These are phyloP conservation scores for Eucalyptus guilfoylei DNA, from an alignment of 345 rosid species.

Conservation along the genomic window DNA sequence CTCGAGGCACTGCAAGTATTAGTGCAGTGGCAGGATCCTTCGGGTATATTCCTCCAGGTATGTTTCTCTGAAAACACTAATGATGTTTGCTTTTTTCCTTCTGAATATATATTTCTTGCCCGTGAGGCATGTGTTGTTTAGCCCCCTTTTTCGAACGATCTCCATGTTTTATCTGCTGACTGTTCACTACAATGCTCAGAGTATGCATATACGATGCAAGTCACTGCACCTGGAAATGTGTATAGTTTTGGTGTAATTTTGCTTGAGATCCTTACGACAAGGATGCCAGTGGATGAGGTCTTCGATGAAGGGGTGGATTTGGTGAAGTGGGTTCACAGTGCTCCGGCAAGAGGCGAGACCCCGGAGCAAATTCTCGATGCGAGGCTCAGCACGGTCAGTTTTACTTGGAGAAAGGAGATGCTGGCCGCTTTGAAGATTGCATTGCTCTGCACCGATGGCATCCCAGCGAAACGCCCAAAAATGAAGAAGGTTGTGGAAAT, in stretches of 20 bases:
- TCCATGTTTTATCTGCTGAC: neutral
- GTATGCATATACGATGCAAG: slow-evolving; percentile 91
- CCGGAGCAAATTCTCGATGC: slow-evolving; percentile 78
- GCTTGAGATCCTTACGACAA: slow-evolving; percentile 81
- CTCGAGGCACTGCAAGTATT: slow-evolving; percentile 77
- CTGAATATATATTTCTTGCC: neutral
- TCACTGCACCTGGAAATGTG: slow-evolving; percentile 90
- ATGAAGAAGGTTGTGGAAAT: slow-evolving; percentile 89
- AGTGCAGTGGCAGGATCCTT: slow-evolving; percentile 94
- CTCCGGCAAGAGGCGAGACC: slow-evolving; percentile 64
- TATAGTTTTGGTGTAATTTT: slow-evolving; percentile 94
- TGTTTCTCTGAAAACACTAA: neutral
- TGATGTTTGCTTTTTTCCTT: neutral
- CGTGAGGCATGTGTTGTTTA: neutral
- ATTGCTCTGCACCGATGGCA: slow-evolving; percentile 59
- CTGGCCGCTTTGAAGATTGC: slow-evolving; percentile 92
- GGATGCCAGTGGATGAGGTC: slow-evolving; percentile 76
- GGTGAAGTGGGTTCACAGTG: slow-evolving; percentile 96
- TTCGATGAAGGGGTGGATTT: slow-evolving; percentile 86
- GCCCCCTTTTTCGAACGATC: neutral
- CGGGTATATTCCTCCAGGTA: slow-evolving; percentile 98
- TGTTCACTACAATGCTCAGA: slow-evolving; percentile 24
- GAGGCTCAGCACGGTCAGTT: slow-evolving; percentile 69
- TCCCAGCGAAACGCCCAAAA: slow-evolving; percentile 78
- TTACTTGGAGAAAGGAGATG: slow-evolving; percentile 94